Percentiles rank a stretch among this genome's conserved stretches.
Evolutionary conservation across 306 rosid genomes (phyloP).

Genomic region (Rubus idaeus): DNA sequence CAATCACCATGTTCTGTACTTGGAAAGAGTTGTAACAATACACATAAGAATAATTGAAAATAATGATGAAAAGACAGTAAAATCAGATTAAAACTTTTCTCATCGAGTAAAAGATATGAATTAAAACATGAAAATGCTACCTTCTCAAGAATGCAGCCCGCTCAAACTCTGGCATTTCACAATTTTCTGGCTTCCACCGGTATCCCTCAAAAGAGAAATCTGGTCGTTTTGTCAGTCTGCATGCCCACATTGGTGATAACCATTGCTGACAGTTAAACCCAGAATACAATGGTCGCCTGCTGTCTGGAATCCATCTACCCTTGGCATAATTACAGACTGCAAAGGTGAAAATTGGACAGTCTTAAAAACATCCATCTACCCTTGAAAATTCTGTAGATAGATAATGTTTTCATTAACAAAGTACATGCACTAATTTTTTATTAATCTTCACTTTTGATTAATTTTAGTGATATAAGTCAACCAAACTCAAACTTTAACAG

Average conservation of each 20-base stretch:
- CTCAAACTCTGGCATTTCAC: constrained; percentile 69
- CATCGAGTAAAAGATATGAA: constrained; percentile 3
- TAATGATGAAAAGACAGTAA: constrained; percentile 19
- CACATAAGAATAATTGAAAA: constrained; percentile 11
- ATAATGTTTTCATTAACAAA: no score
- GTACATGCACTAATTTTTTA: no score
- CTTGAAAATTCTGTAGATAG: background rate
- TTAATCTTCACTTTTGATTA: no score
- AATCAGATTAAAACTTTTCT: background rate
- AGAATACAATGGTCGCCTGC: constrained; percentile 69
- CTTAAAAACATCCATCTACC: constrained; percentile 1
- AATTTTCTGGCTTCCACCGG: constrained; percentile 79
- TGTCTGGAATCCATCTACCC: constrained; percentile 88
- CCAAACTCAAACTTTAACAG: background rate
- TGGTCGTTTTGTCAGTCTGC: constrained; percentile 72
- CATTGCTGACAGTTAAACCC: constrained; percentile 77
- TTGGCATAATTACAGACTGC: constrained; percentile 84
- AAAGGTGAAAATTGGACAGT: constrained; percentile 31
- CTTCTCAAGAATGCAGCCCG: constrained; percentile 66
- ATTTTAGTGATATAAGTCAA: background rate
- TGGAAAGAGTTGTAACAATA: background rate
- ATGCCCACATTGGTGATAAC: constrained; percentile 90
- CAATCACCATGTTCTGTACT: constrained; percentile 1
- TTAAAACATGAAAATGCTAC: constrained; percentile 42
- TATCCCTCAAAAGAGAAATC: constrained; percentile 85